phyloP scores from a whole-genome alignment of 495 filamentous ascomycete genomes.

The Tuber umbilicatum region DNA sequence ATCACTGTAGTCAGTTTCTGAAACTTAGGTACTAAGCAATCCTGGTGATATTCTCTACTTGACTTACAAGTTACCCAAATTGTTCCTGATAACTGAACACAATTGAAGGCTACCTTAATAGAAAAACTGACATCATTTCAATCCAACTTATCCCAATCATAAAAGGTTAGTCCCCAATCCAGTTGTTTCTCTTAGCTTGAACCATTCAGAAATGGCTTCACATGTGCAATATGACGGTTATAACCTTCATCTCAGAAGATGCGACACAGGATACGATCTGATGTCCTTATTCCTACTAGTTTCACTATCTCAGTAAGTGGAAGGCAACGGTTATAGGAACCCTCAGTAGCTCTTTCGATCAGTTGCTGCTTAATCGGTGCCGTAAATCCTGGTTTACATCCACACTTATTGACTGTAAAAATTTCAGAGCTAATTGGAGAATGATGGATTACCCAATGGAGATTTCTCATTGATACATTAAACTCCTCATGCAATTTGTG shows the following conservation, averaged over 20 bases:
- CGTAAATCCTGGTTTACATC: not conserved
- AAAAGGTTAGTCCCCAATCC: conserved; percentile 3
- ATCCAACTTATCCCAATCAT: conserved; percentile 7
- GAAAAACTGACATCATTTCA: conserved; percentile 16
- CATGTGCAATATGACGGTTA: not conserved
- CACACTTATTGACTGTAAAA: not conserved
- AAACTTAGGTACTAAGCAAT: conserved; percentile 16
- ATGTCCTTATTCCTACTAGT: conserved; percentile 7
- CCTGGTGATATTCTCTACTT: conserved; percentile 1
- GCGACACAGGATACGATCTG: not conserved
- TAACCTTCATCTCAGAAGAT: conserved; percentile 6
- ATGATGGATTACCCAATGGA: too few relatives aligned
- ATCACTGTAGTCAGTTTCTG: conserved; percentile 7
- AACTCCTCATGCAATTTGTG: too few relatives aligned
- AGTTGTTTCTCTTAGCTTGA: conserved; percentile 7
- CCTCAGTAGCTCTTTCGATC: conserved; percentile 5
- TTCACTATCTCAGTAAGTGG: conserved; percentile 7
- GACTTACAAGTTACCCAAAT: conserved; percentile 5
- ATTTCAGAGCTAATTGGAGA: too few relatives aligned
- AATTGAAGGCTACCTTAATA: conserved; percentile 4
- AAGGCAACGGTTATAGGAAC: not conserved
- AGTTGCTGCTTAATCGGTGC: not conserved
- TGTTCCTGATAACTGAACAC: not conserved
- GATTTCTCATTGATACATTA: too few relatives aligned
- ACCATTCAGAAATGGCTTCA: not conserved